Conservation (phyloP, 129 eudicot species). For the Tagetes patula region DNA sequence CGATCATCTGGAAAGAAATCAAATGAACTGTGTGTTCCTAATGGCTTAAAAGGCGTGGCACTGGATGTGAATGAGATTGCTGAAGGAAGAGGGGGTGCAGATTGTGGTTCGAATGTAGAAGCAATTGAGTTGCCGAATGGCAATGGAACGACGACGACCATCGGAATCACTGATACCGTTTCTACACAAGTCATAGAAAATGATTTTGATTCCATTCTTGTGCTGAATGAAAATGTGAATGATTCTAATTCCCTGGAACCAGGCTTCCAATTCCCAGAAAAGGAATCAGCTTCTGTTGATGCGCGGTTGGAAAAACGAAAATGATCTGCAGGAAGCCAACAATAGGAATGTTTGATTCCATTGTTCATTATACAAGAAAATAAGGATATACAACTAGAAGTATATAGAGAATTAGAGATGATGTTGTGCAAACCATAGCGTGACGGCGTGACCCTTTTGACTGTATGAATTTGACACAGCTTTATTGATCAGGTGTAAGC, state of each 20-base stretch:
- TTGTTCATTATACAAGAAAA: conserved; percentile 26
- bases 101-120: conserved; percentile 13
- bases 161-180: conserved; percentile 13
- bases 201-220: conserved; percentile 19
- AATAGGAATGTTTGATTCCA: conserved; percentile 25
- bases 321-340: conserved; percentile 15
- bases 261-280: conserved; percentile 4
- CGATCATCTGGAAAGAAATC: conserved; percentile 19
- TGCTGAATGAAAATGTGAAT: conserved; percentile 11
- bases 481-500: not conserved
- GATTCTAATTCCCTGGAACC: not conserved
- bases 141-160: not conserved
- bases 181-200: not conserved
- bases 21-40: conserved; percentile 13
- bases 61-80: not conserved
- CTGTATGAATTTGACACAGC: not conserved
- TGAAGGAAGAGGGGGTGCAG: not conserved
- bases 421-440: conserved; percentile 8
- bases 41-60: not conserved
- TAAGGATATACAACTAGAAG: not conserved
- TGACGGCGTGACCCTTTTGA: not conserved
- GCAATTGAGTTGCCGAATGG: conserved; percentile 21
- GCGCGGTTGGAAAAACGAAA: conserved; percentile 1
- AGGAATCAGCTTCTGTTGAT: conserved; percentile 18
- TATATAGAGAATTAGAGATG: conserved; percentile 11